phyloP scores from a whole-genome alignment of 129 eudicot genomes.

The Chrysanthemum seticuspe region DNA sequence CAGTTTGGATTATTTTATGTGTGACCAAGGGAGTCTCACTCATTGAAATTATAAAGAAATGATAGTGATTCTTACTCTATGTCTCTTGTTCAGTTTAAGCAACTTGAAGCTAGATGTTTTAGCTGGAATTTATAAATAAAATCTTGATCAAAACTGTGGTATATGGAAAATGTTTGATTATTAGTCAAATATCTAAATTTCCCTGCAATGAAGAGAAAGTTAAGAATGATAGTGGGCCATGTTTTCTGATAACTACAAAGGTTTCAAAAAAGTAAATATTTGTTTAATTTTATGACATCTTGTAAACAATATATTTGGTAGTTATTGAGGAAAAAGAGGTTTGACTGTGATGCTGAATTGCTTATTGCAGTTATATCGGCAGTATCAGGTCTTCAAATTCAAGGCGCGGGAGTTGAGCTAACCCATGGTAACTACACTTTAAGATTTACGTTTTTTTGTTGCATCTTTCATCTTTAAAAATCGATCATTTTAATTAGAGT shows the following conservation, averaged over 20 bases:
- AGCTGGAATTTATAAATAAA: not conserved
- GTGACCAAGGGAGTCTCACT: not conserved
- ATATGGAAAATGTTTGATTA: not conserved
- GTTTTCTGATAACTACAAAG: not conserved
- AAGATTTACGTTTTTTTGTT: not conserved
- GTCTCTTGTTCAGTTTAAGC: not conserved
- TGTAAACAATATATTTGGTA: not conserved
- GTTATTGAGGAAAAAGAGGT: not conserved
- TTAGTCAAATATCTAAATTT: slow-evolving; percentile 1
- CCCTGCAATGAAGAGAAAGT: not conserved
- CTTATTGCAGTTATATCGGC: slow-evolving; percentile 68
- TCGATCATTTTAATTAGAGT: slow-evolving; percentile 6
- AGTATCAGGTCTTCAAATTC: slow-evolving; percentile 70
- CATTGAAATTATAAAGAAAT: not conserved
- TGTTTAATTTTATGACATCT: too few relatives aligned
- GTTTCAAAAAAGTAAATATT: too few relatives aligned
- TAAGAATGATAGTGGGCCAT: not conserved
- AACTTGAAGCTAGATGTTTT: slow-evolving; percentile 4
- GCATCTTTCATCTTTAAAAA: not conserved
- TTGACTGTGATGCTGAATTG: not conserved
- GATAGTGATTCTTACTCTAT: not conserved
- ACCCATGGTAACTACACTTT: slow-evolving; percentile 47
- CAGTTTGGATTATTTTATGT: not conserved
- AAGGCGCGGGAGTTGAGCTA: slow-evolving; percentile 40
- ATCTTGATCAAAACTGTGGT: not conserved